Evolutionary conservation across 139 green algal species (phyloP).

Genomic region (Tetradesmus obliquus): DNA sequence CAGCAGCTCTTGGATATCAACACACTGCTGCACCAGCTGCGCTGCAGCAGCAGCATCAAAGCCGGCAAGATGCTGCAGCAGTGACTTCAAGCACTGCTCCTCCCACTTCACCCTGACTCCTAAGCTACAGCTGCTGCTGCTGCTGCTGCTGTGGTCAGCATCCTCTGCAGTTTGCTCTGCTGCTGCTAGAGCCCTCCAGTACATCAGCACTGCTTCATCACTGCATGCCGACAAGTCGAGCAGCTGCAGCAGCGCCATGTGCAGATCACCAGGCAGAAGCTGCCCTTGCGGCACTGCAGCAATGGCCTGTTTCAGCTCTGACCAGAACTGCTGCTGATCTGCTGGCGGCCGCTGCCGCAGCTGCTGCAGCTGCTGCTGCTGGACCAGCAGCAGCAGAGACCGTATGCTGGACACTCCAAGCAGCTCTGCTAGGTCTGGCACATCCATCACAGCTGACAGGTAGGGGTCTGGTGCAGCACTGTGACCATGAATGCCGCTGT

Average conservation of each 20-base stretch:
- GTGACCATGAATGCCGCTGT: neutral
- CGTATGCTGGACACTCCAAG: neutral
- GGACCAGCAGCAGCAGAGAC: neutral
- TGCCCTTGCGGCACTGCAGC: neutral
- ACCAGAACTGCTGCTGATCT: neutral
- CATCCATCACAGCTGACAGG: neutral
- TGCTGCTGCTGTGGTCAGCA: neutral
- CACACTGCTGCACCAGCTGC: neutral
- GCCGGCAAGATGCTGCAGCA: neutral
- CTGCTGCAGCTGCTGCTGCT: neutral
- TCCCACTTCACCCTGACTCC: neutral
- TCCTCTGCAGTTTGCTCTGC: neutral
- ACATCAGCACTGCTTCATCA: neutral
- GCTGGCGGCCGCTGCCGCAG: neutral
- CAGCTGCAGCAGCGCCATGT: neutral
- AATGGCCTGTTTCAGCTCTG: neutral
- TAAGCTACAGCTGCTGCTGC: neutral
- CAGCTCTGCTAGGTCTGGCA: neutral
- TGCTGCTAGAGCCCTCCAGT: neutral
- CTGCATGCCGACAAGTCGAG: neutral
- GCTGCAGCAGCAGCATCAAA: neutral
- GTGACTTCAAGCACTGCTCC: neutral
- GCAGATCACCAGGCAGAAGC: neutral
- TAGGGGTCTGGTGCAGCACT: neutral
- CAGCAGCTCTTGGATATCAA: neutral